phyloP scores from a whole-genome alignment of 768 basidiomycete genomes.

The Kwoniella sp. region DNA sequence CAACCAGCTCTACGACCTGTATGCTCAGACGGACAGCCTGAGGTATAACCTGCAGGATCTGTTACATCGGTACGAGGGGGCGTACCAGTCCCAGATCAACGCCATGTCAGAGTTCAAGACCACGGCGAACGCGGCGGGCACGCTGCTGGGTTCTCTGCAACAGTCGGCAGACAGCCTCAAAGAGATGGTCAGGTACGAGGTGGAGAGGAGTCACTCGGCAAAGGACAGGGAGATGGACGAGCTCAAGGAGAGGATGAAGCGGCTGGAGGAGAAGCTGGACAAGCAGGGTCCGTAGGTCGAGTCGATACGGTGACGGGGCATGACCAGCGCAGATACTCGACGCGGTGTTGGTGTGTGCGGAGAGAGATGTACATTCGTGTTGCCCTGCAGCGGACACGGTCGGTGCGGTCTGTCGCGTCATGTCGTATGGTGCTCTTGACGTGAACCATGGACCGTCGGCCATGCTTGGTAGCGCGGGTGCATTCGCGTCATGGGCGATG shows the following conservation, averaged over 20 bases:
- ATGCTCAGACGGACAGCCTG: slow-evolving; percentile 26
- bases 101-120: slow-evolving; percentile 33
- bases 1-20: slow-evolving; percentile 35
- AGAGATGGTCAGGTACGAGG: slow-evolving; percentile 45
- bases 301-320: neutral
- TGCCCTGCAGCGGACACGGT: too few species aligned
- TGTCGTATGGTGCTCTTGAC: too few species aligned
- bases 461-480: too few species aligned
- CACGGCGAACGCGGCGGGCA: slow-evolving; percentile 23
- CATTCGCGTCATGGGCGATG: too few species aligned
- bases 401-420: too few species aligned
- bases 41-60: slow-evolving; percentile 29
- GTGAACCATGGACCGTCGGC: too few species aligned
- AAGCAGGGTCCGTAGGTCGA: neutral
- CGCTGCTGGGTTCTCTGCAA: slow-evolving; percentile 31
- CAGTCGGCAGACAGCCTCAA: slow-evolving; percentile 35
- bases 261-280: slow-evolving; percentile 32
- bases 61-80: slow-evolving; percentile 25
- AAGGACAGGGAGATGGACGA: slow-evolving; percentile 32
- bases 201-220: slow-evolving; percentile 11
- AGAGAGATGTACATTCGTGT: too few species aligned
- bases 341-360: too few species aligned
- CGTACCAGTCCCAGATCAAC: slow-evolving; percentile 16
- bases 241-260: slow-evolving; percentile 40
- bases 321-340: neutral